Conservation (phyloP, 352 stramenopile genomes). For the Phytophthora vignae region DNA sequence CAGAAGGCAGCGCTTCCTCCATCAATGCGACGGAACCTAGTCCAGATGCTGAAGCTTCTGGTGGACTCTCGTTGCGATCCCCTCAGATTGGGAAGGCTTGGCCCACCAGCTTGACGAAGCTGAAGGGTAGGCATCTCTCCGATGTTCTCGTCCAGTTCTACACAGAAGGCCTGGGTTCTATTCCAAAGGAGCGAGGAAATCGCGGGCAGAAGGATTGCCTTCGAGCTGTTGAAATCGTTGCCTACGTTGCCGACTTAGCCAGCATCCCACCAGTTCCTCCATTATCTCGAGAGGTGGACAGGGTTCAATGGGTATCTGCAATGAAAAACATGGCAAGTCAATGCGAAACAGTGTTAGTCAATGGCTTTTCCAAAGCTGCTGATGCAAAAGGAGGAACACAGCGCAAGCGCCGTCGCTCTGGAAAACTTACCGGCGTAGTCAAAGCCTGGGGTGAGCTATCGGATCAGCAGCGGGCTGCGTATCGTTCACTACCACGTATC, state of each 20-base stretch:
- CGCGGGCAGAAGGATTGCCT: slow-evolving; percentile 6
- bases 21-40: not conserved
- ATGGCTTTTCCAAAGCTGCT: no score
- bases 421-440: no score
- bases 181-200: not conserved
- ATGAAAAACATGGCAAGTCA: slow-evolving; percentile 5
- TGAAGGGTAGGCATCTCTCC: not conserved
- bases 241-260: not conserved
- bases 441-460: no score
- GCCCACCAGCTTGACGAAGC: not conserved
- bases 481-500: no score
- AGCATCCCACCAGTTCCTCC: not conserved
- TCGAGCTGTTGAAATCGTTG: slow-evolving; percentile 1
- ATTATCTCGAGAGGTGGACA: not conserved
- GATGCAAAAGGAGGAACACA: no score
- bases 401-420: no score
- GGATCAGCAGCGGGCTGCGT: no score
- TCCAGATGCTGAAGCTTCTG: not conserved
- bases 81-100: not conserved
- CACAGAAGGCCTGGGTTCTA: not conserved
- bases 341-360: no score
- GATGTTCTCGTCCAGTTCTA: slow-evolving; percentile 17
- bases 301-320: slow-evolving; percentile 1
- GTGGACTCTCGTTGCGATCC: not conserved
- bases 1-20: not conserved